A percentile compares a stretch with the other conserved stretches of the same genome.
phyloP scores from a whole-genome alignment of 2,329 filamentous ascomycete genomes.

The Verticillium nonalfalfae region DNA sequence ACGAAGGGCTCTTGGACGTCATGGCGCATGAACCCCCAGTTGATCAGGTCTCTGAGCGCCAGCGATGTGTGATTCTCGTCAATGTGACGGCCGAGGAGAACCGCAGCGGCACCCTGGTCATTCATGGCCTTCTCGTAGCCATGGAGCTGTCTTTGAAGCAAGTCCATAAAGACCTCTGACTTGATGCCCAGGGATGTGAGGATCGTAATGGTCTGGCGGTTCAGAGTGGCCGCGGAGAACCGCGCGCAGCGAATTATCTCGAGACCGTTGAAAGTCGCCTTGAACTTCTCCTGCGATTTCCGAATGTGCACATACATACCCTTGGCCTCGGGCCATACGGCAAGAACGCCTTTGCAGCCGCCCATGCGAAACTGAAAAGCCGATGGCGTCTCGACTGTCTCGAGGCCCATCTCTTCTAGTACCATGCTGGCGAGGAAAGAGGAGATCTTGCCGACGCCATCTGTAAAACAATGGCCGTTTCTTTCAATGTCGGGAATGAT shows the following conservation, averaged over 20 bases:
- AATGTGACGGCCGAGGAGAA: conserved; percentile 66
- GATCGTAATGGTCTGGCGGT: conserved; percentile 86
- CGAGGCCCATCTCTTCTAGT: conserved; percentile 60
- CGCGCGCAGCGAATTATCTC: conserved; percentile 82
- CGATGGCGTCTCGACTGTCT: conserved; percentile 58
- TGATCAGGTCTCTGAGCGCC: conserved; percentile 67
- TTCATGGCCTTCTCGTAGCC: conserved; percentile 66
- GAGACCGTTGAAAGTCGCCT: conserved; percentile 60
- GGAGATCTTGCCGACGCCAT: conserved; percentile 93
- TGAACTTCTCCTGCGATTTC: conserved; percentile 83
- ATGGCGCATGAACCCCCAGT: conserved; percentile 68
- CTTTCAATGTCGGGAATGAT: conserved; percentile 66
- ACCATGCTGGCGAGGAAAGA: conserved; percentile 67
- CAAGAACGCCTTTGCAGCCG: conserved; percentile 85
- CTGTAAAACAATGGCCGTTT: conserved; percentile 71
- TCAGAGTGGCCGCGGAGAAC: conserved; percentile 72
- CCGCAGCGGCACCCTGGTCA: conserved; percentile 56
- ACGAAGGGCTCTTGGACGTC: conserved; percentile 69
- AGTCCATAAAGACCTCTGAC: conserved; percentile 57
- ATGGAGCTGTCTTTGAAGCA: conserved; percentile 61
- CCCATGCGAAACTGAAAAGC: conserved; percentile 89
- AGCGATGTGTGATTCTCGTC: conserved; percentile 82
- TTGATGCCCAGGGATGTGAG: conserved; percentile 70
- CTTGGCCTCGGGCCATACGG: conserved; percentile 63
- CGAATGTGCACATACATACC: conserved; percentile 70